These are phyloP conservation scores for Saksenaea vasiformis DNA, from an alignment of 371 early-diverging fungal species.

Conservation along the genomic window DNA sequence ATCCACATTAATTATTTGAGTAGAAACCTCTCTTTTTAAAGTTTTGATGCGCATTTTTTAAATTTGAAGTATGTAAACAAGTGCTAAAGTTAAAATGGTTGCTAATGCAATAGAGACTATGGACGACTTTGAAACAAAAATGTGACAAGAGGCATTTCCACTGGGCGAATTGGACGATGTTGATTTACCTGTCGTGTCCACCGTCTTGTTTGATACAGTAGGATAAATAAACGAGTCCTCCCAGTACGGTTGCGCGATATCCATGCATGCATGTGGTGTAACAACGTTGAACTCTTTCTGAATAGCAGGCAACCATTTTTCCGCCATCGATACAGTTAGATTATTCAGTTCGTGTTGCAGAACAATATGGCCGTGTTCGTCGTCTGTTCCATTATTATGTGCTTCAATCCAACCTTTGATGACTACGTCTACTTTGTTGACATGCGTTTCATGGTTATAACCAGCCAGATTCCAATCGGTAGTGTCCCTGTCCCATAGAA, in stretches of 20 bases:
- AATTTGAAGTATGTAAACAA: background rate
- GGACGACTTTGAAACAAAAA: background rate
- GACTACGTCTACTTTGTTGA: constrained; percentile 25
- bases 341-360: constrained; percentile 40
- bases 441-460: constrained; percentile 13
- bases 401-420: constrained; percentile 38
- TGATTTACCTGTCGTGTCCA: background rate
- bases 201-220: background rate
- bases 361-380: constrained; percentile 40
- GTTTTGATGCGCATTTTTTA: too few species aligned
- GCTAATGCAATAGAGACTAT: background rate
- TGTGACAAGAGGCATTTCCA: background rate
- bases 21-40: too few species aligned
- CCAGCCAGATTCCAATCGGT: constrained; percentile 42
- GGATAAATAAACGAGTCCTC: constrained; percentile 10
- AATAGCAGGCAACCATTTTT: constrained; percentile 34
- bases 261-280: constrained; percentile 29
- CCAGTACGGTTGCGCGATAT: constrained; percentile 34
- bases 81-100: background rate
- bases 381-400: constrained; percentile 22
- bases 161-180: background rate
- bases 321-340: constrained; percentile 28
- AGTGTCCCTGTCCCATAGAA: constrained; percentile 45
- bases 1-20: too few species aligned
- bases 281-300: constrained; percentile 32